These are phyloP conservation scores for Tieghemiomyces parasiticus DNA, from an alignment of 192 early-diverging fungal species.

Conservation along the genomic window DNA sequence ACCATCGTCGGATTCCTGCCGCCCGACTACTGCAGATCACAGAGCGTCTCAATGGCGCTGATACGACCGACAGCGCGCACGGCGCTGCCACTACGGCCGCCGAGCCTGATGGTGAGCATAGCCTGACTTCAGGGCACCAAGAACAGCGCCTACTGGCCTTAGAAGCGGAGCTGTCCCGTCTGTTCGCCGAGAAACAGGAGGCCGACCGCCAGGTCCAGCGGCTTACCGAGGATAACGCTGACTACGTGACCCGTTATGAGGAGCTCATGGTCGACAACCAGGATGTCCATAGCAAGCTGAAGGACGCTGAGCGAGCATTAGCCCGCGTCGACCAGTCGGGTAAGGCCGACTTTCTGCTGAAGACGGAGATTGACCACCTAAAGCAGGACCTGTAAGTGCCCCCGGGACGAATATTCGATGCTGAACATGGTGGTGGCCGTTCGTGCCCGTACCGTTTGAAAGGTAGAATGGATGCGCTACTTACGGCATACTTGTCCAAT, in stretches of 20 bases:
- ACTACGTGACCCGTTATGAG: slow-evolving; percentile 36
- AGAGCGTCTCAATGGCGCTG: too few species aligned
- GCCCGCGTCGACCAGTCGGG: slow-evolving; percentile 57
- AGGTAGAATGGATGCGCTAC: too few species aligned
- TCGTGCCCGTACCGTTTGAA: too few species aligned
- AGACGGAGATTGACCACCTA: slow-evolving; percentile 74
- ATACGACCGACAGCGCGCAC: too few species aligned
- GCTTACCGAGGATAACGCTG: slow-evolving; percentile 32
- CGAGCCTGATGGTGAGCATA: too few species aligned
- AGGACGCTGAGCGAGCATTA: slow-evolving; percentile 63
- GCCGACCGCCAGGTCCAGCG: slow-evolving; percentile 34
- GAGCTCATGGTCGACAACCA: slow-evolving; percentile 54
- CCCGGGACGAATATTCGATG: too few species aligned
- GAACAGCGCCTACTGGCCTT: background rate
- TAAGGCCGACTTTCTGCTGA: slow-evolving; percentile 68
- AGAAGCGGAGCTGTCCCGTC: slow-evolving; percentile 30
- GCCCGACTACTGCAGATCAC: too few species aligned
- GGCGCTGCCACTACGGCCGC: too few species aligned
- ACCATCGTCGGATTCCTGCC: too few species aligned
- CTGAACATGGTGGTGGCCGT: too few species aligned
- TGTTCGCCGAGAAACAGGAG: slow-evolving; percentile 40
- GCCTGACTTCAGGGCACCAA: too few species aligned
- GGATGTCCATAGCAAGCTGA: slow-evolving; percentile 52
- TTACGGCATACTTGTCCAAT: too few species aligned
- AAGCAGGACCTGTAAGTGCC: slow-evolving; percentile 61